Conservation (phyloP, 805 yeast species). For the Yarrowia keelungensis region DNA sequence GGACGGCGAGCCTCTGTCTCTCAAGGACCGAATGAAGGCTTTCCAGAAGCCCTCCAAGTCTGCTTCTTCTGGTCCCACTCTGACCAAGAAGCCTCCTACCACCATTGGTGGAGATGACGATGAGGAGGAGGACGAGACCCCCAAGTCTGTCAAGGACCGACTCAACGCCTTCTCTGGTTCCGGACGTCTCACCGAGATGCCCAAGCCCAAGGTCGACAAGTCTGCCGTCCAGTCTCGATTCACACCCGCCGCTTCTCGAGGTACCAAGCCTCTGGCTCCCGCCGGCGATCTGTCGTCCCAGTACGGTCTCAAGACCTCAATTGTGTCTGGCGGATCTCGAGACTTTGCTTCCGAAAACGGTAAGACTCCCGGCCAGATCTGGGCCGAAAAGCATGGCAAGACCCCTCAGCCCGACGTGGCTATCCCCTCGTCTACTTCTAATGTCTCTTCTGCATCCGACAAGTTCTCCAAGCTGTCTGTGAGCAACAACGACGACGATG, state of each 20-base stretch:
- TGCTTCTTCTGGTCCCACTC: slow-evolving; percentile 5
- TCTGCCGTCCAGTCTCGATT: slow-evolving; percentile 41
- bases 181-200: slow-evolving; percentile 65
- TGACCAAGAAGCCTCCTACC: slow-evolving; percentile 13
- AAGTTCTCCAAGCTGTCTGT: slow-evolving; percentile 42
- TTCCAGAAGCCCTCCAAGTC: slow-evolving; percentile 33
- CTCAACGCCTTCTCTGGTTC: slow-evolving; percentile 51
- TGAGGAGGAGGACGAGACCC: slow-evolving; percentile 44
- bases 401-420: slow-evolving; percentile 42
- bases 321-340: slow-evolving; percentile 59
- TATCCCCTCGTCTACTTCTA: slow-evolving; percentile 43
- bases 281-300: slow-evolving; percentile 53
- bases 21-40: slow-evolving; percentile 36
- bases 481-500: slow-evolving; percentile 44
- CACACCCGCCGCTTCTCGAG: slow-evolving; percentile 43
- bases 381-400: slow-evolving; percentile 91
- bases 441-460: slow-evolving; percentile 44
- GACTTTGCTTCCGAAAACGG: slow-evolving; percentile 72
- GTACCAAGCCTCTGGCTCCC: slow-evolving; percentile 49
- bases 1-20: slow-evolving; percentile 29
- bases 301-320: slow-evolving; percentile 40
- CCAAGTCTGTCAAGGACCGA: slow-evolving; percentile 48
- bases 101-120: slow-evolving; percentile 25
- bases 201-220: slow-evolving; percentile 62
- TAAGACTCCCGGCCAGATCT: slow-evolving; percentile 90